Conservation (phyloP, 495 filamentous ascomycete genomes). For the Aspergillus ostianus region DNA sequence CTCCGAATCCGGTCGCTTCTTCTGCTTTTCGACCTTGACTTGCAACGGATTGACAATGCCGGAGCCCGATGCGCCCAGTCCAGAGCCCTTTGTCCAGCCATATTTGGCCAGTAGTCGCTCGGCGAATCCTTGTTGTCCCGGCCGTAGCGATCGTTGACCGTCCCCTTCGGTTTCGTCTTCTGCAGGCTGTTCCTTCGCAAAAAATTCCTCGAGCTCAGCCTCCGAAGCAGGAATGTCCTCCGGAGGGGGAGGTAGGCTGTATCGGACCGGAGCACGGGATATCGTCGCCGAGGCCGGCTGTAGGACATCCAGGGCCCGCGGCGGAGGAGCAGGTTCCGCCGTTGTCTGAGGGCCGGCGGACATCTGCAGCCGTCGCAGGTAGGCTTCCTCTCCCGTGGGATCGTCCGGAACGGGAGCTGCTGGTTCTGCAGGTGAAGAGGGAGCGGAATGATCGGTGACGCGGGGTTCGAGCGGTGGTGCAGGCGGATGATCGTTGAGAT, state of each 20-base stretch:
- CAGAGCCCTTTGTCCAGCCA: conserved; percentile 85
- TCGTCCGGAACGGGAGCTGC: conserved; percentile 46
- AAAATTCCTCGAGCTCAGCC: conserved; percentile 52
- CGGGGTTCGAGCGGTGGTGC: conserved; percentile 24
- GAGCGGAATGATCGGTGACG: conserved; percentile 3
- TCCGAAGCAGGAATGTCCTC: conserved; percentile 56
- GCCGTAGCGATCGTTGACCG: conserved; percentile 60
- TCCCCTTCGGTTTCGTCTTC: conserved; percentile 48
- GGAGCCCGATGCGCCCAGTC: conserved; percentile 73
- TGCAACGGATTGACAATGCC: conserved; percentile 82
- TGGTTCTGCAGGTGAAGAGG: conserved; percentile 41
- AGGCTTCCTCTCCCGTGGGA: conserved; percentile 65
- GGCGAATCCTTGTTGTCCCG: conserved; percentile 82
- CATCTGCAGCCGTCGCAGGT: conserved; percentile 59
- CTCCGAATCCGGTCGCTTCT: conserved; percentile 73
- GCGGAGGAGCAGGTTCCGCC: conserved; percentile 31
- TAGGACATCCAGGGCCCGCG: conserved; percentile 34
- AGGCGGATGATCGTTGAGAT: conserved; percentile 39
- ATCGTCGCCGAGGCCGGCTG: conserved; percentile 58
- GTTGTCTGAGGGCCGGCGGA: conserved; percentile 24
- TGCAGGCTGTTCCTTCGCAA: conserved; percentile 51
- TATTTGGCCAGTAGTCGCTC: conserved; percentile 85
- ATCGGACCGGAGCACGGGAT: conserved; percentile 84
- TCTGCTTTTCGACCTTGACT: conserved; percentile 78
- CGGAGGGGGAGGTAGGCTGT: conserved; percentile 62